Evolutionary conservation across 768 basidiomycete species (phyloP).

Genomic region (Gloeostereum incarnatum): DNA sequence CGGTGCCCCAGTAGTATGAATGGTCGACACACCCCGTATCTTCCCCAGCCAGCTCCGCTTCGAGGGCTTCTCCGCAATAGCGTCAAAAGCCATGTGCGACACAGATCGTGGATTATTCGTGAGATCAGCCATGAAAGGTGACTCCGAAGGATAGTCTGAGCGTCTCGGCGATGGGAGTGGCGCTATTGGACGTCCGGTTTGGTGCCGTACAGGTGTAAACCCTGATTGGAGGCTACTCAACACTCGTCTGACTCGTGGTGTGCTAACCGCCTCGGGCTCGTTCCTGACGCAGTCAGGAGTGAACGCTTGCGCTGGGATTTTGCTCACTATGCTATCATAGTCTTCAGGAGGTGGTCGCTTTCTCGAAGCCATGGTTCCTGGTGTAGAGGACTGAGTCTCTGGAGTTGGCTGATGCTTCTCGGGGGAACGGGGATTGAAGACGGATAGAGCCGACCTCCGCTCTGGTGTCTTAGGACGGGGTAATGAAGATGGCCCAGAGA

Average conservation of each 20-base stretch:
- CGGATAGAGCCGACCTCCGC: conserved; percentile 22
- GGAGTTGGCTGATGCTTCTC: conserved; percentile 23
- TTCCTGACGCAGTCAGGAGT: conserved; percentile 42
- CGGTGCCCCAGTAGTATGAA: conserved; percentile 13
- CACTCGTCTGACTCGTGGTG: conserved; percentile 56
- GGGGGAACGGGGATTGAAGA: conserved; percentile 47
- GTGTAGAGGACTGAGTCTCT: conserved; percentile 20
- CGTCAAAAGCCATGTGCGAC: conserved; percentile 10
- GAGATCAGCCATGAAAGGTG: conserved; percentile 43
- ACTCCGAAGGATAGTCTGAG: conserved; percentile 19
- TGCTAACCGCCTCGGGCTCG: conserved; percentile 24
- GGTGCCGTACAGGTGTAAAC: conserved; percentile 63
- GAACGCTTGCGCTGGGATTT: conserved; percentile 58
- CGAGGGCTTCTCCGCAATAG: conserved; percentile 30
- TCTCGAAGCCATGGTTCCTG: conserved; percentile 41
- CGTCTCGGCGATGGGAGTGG: conserved; percentile 43
- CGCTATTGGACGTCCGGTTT: conserved; percentile 30
- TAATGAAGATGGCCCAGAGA: conserved; percentile 33
- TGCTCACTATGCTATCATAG: conserved; percentile 50
- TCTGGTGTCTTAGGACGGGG: conserved; percentile 49
- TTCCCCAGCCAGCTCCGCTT: conserved; percentile 70
- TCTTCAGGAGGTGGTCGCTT: conserved; percentile 75
- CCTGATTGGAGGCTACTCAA: conserved; percentile 50
- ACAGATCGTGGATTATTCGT: conserved; percentile 51
- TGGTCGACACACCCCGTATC: conserved; percentile 40